Conservation (phyloP, 371 early-diverging fungal species). For the Rhizopus microsporus region DNA sequence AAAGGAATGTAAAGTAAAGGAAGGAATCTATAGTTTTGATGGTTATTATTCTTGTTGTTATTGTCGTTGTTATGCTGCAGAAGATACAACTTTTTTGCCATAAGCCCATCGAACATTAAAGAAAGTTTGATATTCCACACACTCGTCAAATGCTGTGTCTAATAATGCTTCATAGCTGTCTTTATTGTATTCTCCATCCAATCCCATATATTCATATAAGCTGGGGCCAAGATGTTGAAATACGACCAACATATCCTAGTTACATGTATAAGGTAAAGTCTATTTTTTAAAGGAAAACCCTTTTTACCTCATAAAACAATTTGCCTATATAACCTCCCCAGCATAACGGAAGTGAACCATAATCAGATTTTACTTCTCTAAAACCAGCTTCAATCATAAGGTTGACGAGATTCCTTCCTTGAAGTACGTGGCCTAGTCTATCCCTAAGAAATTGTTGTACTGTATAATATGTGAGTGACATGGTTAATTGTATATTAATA, state of each 20-base stretch:
- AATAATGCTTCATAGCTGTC: slow-evolving; percentile 24
- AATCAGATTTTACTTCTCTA: slow-evolving; percentile 32
- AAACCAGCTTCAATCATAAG: slow-evolving; percentile 26
- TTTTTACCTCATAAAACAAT: slow-evolving; percentile 40
- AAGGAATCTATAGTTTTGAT: too few species aligned
- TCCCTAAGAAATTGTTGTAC: slow-evolving; percentile 2
- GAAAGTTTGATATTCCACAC: slow-evolving; percentile 43
- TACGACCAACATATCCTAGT: slow-evolving; percentile 20
- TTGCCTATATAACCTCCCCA: slow-evolving; percentile 52
- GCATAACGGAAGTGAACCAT: slow-evolving; percentile 40
- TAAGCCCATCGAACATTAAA: slow-evolving; percentile 40
- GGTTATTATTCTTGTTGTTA: too few species aligned
- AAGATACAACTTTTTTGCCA: slow-evolving; percentile 22
- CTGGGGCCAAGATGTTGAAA: slow-evolving; percentile 23
- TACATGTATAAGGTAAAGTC: not conserved
- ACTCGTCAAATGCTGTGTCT: slow-evolving; percentile 47
- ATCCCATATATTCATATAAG: slow-evolving; percentile 19
- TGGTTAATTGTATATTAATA: not conserved
- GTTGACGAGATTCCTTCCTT: slow-evolving; percentile 22
- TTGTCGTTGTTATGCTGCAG: not conserved
- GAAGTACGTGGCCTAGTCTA: slow-evolving; percentile 13
- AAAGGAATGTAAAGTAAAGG: too few species aligned
- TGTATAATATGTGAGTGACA: not conserved
- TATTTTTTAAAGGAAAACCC: not conserved
- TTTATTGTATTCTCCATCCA: slow-evolving; percentile 23